These are phyloP conservation scores for Alternaria arbusti DNA, from an alignment of 2,329 filamentous ascomycete genomes.

Conservation along the genomic window DNA sequence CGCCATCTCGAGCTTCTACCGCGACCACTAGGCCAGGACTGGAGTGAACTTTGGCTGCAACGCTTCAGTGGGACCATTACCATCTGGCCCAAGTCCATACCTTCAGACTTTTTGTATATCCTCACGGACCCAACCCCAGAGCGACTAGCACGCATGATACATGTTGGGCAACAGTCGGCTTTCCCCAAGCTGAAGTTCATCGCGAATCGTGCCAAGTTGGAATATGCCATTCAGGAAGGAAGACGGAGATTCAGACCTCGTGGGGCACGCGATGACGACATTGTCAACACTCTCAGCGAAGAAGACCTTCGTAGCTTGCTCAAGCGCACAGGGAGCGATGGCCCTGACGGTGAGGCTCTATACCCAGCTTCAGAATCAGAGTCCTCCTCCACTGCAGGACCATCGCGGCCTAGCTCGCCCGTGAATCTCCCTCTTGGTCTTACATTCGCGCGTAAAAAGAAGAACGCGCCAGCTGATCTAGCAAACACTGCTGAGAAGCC, in stretches of 20 bases:
- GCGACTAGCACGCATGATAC: constrained; percentile 84
- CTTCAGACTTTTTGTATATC: constrained; percentile 84
- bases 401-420: constrained; percentile 37
- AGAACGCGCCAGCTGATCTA: constrained; percentile 17
- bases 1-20: constrained; percentile 91
- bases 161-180: constrained; percentile 84
- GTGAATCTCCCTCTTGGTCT: constrained; percentile 37
- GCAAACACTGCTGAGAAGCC: neutral
- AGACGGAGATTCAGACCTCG: constrained; percentile 51
- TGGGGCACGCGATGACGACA: constrained; percentile 38
- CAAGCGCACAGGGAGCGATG: constrained; percentile 33
- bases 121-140: constrained; percentile 79
- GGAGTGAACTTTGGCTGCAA: constrained; percentile 96
- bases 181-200: constrained; percentile 95
- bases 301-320: constrained; percentile 55
- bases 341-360: constrained; percentile 7
- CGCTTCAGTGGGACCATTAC: constrained; percentile 94
- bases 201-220: constrained; percentile 82
- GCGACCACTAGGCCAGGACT: constrained; percentile 89
- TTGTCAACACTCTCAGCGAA: constrained; percentile 52
- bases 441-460: constrained; percentile 32
- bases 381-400: constrained; percentile 35
- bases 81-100: constrained; percentile 85
- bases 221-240: constrained; percentile 69
- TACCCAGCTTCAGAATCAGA: constrained; percentile 38